Percentiles rank a stretch among this genome's conserved stretches.
Conservation (phyloP, 306 rosid genomes). For the Cucurbita maxima region DNA sequence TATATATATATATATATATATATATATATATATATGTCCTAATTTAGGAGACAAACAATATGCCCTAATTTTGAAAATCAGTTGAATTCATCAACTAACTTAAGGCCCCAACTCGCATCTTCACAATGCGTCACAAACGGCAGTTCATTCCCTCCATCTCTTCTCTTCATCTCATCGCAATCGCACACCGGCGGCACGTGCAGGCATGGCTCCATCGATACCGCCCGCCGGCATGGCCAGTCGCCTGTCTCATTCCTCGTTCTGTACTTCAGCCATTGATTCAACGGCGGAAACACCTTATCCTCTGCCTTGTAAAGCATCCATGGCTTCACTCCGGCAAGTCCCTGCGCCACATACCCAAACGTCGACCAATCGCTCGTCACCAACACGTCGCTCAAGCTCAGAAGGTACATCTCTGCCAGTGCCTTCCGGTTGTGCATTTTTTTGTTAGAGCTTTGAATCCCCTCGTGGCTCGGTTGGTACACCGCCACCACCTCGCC, state of each 20-base stretch:
- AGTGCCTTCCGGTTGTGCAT: slow-evolving; percentile 50
- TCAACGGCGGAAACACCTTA: background rate
- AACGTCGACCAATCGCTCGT: slow-evolving; percentile 77
- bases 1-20: too few species aligned
- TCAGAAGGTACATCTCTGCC: slow-evolving; percentile 63
- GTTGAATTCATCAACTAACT: background rate
- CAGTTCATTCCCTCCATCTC: slow-evolving; percentile 27
- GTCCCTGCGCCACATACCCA: slow-evolving; percentile 77
- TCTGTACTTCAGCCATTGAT: background rate
- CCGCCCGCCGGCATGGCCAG: slow-evolving; percentile 43
- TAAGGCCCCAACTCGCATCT: slow-evolving; percentile 9
- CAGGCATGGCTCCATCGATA: slow-evolving; percentile 73
- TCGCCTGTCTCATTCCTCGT: slow-evolving; percentile 18
- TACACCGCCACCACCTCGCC: slow-evolving; percentile 45
- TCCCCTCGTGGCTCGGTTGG: slow-evolving; percentile 65
- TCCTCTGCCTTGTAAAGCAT: slow-evolving; percentile 54
- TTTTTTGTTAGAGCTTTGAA: slow-evolving; percentile 34
- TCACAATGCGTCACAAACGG: slow-evolving; percentile 8
- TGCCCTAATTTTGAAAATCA: background rate
- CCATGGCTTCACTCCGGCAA: slow-evolving; percentile 67
- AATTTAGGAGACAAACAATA: too few species aligned
- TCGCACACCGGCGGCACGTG: slow-evolving; percentile 77
- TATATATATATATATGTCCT: too few species aligned
- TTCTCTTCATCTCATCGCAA: slow-evolving; percentile 48
- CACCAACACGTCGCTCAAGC: slow-evolving; percentile 42